Base-by-base conservation (phyloP, 129 eudicot species). In the Tanacetum coccineum region DNA sequence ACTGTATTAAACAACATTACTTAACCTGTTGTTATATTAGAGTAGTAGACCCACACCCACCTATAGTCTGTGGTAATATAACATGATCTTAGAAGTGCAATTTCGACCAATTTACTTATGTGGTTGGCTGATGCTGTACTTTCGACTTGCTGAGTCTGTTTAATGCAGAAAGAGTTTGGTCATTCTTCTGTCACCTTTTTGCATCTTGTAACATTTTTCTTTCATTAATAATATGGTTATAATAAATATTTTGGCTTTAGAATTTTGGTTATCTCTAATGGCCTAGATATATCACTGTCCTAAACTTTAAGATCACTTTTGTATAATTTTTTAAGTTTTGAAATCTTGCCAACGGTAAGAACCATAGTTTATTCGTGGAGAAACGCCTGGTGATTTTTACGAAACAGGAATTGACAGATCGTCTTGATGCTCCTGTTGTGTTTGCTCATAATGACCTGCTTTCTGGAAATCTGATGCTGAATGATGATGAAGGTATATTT, bases 401-500 rank as follows among this genome's bases (percentile, higher is more conserved):
- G 80, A 72, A 74, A 81, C 95, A 93, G 98, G 95, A 83, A 78
- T 70, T 93, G 85, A 88, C 98, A 56, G 95, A 78, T 74, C 76
- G 49, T 65, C 86, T 93, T 57, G 13, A 86, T 69, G 89, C 98
- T 59, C 96, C 98, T 18, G 95, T 93, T 59, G 96, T 92, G 66
- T 92, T 77, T 82, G 85, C 85, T 72, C 98, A 92, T 74, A 92
- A 92, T 74, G 98, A 92, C 74, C 63, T 92, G 59, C 96, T 93
- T 70, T 93, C 96, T 55, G 98, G 98, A 70, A 93, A 93, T 77
- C 70, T 93, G 85, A 93, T 93, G 98, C 84, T 80, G 45, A 88
- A 84, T 79, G 95, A 91, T 19, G 86, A 83, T 32, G 87, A 86
- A 84, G 98, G 96, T 93, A 81, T 65, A 21, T 49, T 48, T 49